Evolutionary conservation across 2,329 filamentous ascomycete genomes (phyloP).

Genomic region (Acephala macrosclerotiorum): DNA sequence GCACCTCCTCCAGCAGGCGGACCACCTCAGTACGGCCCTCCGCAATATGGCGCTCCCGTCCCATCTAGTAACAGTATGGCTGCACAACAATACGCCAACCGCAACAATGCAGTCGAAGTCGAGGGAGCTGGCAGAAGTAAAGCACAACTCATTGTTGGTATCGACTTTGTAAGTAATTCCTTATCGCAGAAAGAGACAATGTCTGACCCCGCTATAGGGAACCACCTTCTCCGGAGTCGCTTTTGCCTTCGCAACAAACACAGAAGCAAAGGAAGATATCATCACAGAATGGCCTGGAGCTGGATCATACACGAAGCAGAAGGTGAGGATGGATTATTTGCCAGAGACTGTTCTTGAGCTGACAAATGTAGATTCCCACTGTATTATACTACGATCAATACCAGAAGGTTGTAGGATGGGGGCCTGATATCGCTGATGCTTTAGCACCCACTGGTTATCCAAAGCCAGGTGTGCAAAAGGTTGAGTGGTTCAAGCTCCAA

Average conservation of each 20-base stretch:
- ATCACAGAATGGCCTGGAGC: slow-evolving; percentile 99
- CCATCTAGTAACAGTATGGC: slow-evolving; percentile 36
- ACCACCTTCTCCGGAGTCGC: slow-evolving; percentile 98
- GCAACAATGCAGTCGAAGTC: slow-evolving; percentile 70
- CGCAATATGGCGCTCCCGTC: slow-evolving; percentile 40
- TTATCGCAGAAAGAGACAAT: slow-evolving; percentile 14
- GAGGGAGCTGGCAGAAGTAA: slow-evolving; percentile 90
- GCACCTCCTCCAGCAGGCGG: slow-evolving; percentile 39
- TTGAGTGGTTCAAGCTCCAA: slow-evolving; percentile 99
- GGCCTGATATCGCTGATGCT: slow-evolving; percentile 96
- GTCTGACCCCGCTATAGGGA: slow-evolving; percentile 61
- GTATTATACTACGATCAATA: slow-evolving; percentile 99
- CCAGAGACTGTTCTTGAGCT: slow-evolving; percentile 20
- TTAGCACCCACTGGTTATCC: slow-evolving; percentile 96
- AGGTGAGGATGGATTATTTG: slow-evolving; percentile 62
- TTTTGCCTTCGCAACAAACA: slow-evolving; percentile 92
- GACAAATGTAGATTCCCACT: slow-evolving; percentile 79
- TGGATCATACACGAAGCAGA: slow-evolving; percentile 97
- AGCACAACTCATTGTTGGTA: slow-evolving; percentile 96
- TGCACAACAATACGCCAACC: slow-evolving; percentile 41
- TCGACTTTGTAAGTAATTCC: slow-evolving; percentile 83
- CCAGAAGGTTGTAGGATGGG: slow-evolving; percentile 99
- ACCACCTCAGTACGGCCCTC: slow-evolving; percentile 43
- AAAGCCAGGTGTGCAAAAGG: slow-evolving; percentile 97
- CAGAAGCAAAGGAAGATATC: slow-evolving; percentile 97